Percentiles rank a stretch among this genome's conserved stretches.
These are phyloP conservation scores for Dothistroma septosporum DNA, from an alignment of 2,329 filamentous ascomycete species.

Conservation along the genomic window DNA sequence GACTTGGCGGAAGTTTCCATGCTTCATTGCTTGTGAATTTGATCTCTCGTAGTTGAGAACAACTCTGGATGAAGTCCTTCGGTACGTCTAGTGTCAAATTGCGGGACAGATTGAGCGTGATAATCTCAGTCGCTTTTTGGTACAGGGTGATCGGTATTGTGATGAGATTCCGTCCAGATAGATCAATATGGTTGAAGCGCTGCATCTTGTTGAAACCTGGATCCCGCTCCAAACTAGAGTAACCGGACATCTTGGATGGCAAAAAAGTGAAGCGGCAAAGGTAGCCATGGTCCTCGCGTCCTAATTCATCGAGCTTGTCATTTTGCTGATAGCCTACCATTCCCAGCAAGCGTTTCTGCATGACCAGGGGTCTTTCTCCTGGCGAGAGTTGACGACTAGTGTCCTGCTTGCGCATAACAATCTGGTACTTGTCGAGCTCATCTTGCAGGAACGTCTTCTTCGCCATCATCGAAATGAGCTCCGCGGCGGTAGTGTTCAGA, in stretches of 20 bases:
- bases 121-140: constrained; percentile 85
- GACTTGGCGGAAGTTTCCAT: constrained; percentile 74
- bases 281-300: constrained; percentile 95
- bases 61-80: constrained; percentile 93
- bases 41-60: constrained; percentile 86
- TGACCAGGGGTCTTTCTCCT: constrained; percentile 76
- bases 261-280: constrained; percentile 94
- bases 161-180: constrained; percentile 82
- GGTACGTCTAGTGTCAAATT: constrained; percentile 91
- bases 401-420: constrained; percentile 90
- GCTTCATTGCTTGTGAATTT: constrained; percentile 95
- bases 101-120: constrained; percentile 86
- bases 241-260: constrained; percentile 81
- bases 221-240: constrained; percentile 66
- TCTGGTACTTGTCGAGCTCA: constrained; percentile 88
- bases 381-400: constrained; percentile 75
- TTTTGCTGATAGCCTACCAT: constrained; percentile 85
- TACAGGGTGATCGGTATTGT: constrained; percentile 95
- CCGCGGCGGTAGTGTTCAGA: constrained; percentile 76
- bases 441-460: constrained; percentile 94
- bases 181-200: constrained; percentile 91
- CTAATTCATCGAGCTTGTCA: constrained; percentile 87
- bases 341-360: constrained; percentile 86
- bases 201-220: constrained; percentile 75
- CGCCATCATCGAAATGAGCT: constrained; percentile 83